Conservation (phyloP, 345 rosid genomes). For the Diplotaxis tenuifolia region DNA sequence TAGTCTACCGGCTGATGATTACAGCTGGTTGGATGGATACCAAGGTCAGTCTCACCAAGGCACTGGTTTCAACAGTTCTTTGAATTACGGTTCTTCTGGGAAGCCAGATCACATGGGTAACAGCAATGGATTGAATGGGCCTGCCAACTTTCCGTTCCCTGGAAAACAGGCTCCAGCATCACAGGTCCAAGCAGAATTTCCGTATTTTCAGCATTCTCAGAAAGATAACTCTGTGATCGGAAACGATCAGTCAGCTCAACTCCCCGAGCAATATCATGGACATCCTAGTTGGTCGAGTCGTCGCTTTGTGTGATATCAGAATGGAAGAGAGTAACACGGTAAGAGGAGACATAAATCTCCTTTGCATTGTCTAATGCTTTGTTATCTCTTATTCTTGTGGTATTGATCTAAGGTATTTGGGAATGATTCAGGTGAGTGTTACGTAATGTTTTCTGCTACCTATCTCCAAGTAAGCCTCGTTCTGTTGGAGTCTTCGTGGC, state of each 20-base stretch:
- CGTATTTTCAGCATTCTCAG: conserved; percentile 47
- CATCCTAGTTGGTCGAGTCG: conserved; percentile 73
- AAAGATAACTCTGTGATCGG: conserved; percentile 47
- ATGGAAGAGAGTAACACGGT: conserved; percentile 40
- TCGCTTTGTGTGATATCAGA: conserved; percentile 73
- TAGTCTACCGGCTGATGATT: conserved; percentile 63
- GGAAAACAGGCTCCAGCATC: conserved; percentile 62
- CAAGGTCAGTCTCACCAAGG: conserved; percentile 55
- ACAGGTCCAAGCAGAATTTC: conserved; percentile 51
- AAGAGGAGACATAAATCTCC: conserved; percentile 14
- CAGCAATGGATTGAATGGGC: conserved; percentile 52
- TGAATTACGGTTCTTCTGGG: conserved; percentile 44
- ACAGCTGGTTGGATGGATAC: conserved; percentile 98
- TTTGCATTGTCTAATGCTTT: neutral
- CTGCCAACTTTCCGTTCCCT: conserved; percentile 79
- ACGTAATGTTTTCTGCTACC: conserved; percentile 58
- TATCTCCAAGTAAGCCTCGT: conserved; percentile 62
- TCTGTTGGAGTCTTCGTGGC: conserved; percentile 76
- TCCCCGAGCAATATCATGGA: conserved; percentile 82
- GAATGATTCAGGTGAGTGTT: conserved; percentile 58
- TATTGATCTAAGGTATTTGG: conserved; percentile 43
- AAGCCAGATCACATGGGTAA: conserved; percentile 47
- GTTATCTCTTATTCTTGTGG: conserved; percentile 5
- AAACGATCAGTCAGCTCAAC: conserved; percentile 56
- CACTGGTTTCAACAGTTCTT: conserved; percentile 44